Evolutionary conservation across 78 protist genomes (phyloP).

Genomic region (Capsaspora owczarzaki): DNA sequence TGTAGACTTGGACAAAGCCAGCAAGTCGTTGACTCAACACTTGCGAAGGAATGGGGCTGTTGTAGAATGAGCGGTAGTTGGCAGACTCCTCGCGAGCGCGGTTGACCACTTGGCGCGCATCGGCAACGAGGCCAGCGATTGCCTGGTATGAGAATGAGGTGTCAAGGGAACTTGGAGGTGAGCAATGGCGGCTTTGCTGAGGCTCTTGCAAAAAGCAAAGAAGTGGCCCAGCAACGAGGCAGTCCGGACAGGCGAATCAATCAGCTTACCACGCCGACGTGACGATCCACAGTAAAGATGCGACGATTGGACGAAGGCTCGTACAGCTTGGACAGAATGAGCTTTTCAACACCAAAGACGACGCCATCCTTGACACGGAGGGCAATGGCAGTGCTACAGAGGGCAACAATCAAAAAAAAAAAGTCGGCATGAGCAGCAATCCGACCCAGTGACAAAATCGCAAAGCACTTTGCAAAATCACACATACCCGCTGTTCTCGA

Average conservation of each 20-base stretch:
- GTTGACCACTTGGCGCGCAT: slow-evolving; percentile 76
- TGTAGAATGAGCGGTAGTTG: slow-evolving; percentile 49
- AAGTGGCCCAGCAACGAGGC: too few species aligned
- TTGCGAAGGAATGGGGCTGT: slow-evolving; percentile 63
- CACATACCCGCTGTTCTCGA: slow-evolving; percentile 83
- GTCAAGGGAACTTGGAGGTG: too few species aligned
- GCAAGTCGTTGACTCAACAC: slow-evolving; percentile 9
- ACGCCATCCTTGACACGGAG: slow-evolving; percentile 92
- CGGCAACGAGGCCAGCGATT: slow-evolving; percentile 84
- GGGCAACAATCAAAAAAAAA: not conserved
- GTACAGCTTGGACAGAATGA: slow-evolving; percentile 76
- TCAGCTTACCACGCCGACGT: slow-evolving; percentile 66
- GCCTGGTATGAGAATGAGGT: too few species aligned
- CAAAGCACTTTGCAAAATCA: not conserved
- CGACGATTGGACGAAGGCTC: slow-evolving; percentile 66
- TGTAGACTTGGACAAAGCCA: slow-evolving; percentile 49
- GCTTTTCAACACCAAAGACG: slow-evolving; percentile 95
- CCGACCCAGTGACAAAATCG: not conserved
- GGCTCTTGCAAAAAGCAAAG: too few species aligned
- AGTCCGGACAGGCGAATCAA: too few species aligned
- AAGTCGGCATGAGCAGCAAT: not conserved
- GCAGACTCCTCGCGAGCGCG: slow-evolving; percentile 79
- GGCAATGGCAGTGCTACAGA: slow-evolving; percentile 78
- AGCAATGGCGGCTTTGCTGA: too few species aligned
- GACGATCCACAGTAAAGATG: slow-evolving; percentile 65